phyloP scores from a whole-genome alignment of 2,329 filamentous ascomycete species.

The Botrytis fabae region DNA sequence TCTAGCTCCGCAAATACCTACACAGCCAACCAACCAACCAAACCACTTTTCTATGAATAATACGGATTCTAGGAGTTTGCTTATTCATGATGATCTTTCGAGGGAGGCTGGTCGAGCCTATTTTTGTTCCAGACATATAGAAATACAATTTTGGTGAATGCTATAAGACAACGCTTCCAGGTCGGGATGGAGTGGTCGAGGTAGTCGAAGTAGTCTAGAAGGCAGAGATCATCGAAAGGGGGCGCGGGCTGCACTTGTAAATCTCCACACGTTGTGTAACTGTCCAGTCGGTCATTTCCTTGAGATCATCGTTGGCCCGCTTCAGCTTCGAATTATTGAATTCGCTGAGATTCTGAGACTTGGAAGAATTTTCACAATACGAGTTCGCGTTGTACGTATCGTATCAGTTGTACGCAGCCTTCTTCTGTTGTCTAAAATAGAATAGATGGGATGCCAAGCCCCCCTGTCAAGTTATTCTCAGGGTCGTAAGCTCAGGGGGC shows the following conservation, averaged over 20 bases:
- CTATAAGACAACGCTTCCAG: not conserved
- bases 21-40: not conserved
- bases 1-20: not conserved
- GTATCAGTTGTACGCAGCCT: not conserved
- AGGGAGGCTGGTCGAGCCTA: not conserved
- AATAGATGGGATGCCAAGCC: not conserved
- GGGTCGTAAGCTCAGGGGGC: slow-evolving; percentile 8
- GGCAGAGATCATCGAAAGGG: not conserved
- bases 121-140: not conserved
- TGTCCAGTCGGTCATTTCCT: not conserved
- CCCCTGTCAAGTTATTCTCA: slow-evolving; percentile 3
- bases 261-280: not conserved
- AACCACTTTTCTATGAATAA: not conserved
- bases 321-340: not conserved
- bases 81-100: not conserved
- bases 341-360: not conserved
- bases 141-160: not conserved
- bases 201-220: not conserved
- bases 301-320: not conserved
- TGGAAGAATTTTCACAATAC: not conserved
- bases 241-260: not conserved
- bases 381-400: not conserved
- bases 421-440: not conserved
- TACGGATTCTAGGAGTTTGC: not conserved
- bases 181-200: not conserved